Percentiles rank a stretch among this genome's conserved stretches.
Evolutionary conservation across 345 rosid species (phyloP).

Genomic region (Eucalyptus paniculata): DNA sequence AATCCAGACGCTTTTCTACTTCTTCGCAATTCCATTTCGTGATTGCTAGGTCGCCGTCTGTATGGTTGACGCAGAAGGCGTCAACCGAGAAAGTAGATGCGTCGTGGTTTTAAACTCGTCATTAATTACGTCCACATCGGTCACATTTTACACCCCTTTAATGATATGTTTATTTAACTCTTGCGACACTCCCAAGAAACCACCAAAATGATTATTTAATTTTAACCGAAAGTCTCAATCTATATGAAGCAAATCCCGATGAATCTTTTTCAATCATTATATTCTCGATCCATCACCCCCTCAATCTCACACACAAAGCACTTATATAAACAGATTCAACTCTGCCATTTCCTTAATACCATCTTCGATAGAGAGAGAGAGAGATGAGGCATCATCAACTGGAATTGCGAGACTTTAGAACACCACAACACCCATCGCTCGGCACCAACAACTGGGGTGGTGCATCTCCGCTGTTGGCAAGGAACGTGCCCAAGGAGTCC

Average conservation of each 20-base stretch:
- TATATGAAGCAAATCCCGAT: not conserved
- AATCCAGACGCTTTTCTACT: not conserved
- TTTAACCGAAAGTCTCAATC: not conserved
- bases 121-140: not conserved
- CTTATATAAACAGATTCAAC: not conserved
- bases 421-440: slow-evolving; percentile 42
- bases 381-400: slow-evolving; percentile 4
- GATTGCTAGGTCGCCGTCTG: not conserved
- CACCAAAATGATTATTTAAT: not conserved
- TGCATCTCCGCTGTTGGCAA: slow-evolving; percentile 45
- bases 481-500: slow-evolving; percentile 35
- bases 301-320: not conserved
- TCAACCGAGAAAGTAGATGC: not conserved
- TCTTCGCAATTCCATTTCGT: not conserved
- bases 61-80: not conserved
- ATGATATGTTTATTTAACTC: not conserved
- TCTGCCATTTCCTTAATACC: not conserved
- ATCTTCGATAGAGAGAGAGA: not conserved
- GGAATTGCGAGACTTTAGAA: slow-evolving; percentile 21
- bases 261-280: not conserved
- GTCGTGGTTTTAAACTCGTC: not conserved
- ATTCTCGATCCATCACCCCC: not conserved
- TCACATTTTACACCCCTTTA: not conserved
- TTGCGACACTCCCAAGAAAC: not conserved
- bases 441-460: slow-evolving; percentile 56